Evolutionary conservation across 805 yeast genomes (phyloP).

Genomic region (Spathaspora sp.): DNA sequence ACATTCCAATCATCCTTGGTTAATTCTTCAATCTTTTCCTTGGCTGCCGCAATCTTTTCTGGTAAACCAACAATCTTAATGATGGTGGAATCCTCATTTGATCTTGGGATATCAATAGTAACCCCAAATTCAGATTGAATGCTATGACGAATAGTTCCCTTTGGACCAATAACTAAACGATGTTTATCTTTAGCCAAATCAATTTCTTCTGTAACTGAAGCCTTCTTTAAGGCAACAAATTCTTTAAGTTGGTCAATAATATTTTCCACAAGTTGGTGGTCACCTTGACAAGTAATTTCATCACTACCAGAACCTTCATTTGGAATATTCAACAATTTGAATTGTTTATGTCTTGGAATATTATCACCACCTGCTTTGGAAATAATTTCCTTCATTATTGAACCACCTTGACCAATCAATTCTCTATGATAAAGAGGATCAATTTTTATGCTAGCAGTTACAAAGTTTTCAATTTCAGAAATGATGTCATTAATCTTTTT

Average conservation of each 20-base stretch:
- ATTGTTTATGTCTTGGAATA: conserved; percentile 40
- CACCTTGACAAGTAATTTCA: conserved; percentile 68
- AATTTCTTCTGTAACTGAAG: conserved; percentile 46
- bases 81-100: conserved; percentile 45
- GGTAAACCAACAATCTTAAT: conserved; percentile 64
- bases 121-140: conserved; percentile 70
- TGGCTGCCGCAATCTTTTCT: conserved; percentile 61
- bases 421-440: conserved; percentile 71
- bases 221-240: conserved; percentile 63
- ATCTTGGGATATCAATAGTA: conserved; percentile 61
- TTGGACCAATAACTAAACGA: conserved; percentile 74
- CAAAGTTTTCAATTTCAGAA: conserved; percentile 58
- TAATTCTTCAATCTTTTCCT: conserved; percentile 55
- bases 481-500: conserved; percentile 60
- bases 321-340: conserved; percentile 67
- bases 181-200: conserved; percentile 72
- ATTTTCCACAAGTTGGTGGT: conserved; percentile 65
- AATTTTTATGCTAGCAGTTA: conserved; percentile 57
- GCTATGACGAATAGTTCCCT: conserved; percentile 69
- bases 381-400: conserved; percentile 69
- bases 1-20: conserved; percentile 57
- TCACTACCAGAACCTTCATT: conserved; percentile 56
- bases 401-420: conserved; percentile 77
- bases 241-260: conserved; percentile 59
- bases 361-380: conserved; percentile 72